phyloP scores from a whole-genome alignment of 2,329 filamentous ascomycete species.

The Claviceps monticola region DNA sequence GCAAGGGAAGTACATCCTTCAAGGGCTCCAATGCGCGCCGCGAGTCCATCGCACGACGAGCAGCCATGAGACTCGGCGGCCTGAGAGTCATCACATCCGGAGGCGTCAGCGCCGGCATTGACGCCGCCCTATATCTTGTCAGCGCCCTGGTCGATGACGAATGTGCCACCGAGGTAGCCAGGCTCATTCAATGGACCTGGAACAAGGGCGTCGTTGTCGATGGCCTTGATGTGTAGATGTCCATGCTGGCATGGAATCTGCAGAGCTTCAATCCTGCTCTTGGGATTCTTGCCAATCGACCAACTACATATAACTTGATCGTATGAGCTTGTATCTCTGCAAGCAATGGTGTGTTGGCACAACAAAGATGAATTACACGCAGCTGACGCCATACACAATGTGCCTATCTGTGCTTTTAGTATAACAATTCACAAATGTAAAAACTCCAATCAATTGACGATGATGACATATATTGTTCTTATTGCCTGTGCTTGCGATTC shows the following conservation, averaged over 20 bases:
- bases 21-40: constrained; percentile 60
- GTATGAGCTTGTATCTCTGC: not conserved
- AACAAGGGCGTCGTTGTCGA: constrained; percentile 74
- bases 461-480: not conserved
- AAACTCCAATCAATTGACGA: constrained; percentile 3
- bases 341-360: not conserved
- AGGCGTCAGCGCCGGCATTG: constrained; percentile 65
- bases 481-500: not conserved
- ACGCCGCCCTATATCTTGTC: constrained; percentile 75
- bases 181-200: constrained; percentile 71
- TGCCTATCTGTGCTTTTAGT: constrained; percentile 1
- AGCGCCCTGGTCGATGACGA: constrained; percentile 69
- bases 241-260: constrained; percentile 13
- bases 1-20: constrained; percentile 75
- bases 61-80: constrained; percentile 56
- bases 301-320: not conserved
- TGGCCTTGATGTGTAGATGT: constrained; percentile 59
- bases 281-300: not conserved
- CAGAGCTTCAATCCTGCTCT: constrained; percentile 2
- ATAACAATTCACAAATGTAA: constrained; percentile 1
- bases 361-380: not conserved
- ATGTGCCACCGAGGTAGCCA: constrained; percentile 60
- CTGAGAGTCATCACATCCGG: constrained; percentile 67
- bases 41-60: constrained; percentile 68
- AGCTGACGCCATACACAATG: not conserved